These are phyloP conservation scores for Mollisia scopiformis DNA, from an alignment of 2,329 filamentous ascomycete genomes.

Conservation along the genomic window DNA sequence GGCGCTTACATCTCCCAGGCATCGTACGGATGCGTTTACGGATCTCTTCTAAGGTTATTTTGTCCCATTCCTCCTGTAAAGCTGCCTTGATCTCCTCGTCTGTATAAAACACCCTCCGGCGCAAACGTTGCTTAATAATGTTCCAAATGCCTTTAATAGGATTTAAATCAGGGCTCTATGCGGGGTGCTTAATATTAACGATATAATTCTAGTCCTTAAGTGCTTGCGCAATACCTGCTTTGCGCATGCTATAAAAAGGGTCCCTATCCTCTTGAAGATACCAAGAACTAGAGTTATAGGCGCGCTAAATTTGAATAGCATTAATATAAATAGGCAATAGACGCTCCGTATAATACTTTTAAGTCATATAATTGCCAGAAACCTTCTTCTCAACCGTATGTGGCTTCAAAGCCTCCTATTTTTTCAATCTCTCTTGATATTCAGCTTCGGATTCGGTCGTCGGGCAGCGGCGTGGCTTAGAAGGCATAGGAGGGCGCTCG, in stretches of 20 bases:
- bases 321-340: too few species aligned
- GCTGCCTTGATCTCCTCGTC: conserved; percentile 16
- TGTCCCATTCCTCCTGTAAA: conserved; percentile 17
- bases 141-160: conserved; percentile 15
- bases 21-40: conserved; percentile 13
- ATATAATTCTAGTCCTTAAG: conserved; percentile 11
- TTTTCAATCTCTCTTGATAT: too few species aligned
- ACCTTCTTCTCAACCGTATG: too few species aligned
- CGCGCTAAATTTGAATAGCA: too few species aligned
- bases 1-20: conserved; percentile 5
- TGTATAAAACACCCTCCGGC: conserved; percentile 11
- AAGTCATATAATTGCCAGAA: too few species aligned
- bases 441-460: too few species aligned
- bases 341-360: too few species aligned
- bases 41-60: conserved; percentile 16
- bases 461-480: too few species aligned
- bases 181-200: neutral
- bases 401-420: too few species aligned
- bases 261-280: too few species aligned
- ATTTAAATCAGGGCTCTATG: conserved; percentile 17
- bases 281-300: too few species aligned
- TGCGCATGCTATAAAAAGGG: conserved; percentile 14
- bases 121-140: conserved; percentile 19
- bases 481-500: too few species aligned
- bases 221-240: conserved; percentile 10